Base-by-base conservation (phyloP, 768 basidiomycete genomes). In the Myochromella boudieri region DNA sequence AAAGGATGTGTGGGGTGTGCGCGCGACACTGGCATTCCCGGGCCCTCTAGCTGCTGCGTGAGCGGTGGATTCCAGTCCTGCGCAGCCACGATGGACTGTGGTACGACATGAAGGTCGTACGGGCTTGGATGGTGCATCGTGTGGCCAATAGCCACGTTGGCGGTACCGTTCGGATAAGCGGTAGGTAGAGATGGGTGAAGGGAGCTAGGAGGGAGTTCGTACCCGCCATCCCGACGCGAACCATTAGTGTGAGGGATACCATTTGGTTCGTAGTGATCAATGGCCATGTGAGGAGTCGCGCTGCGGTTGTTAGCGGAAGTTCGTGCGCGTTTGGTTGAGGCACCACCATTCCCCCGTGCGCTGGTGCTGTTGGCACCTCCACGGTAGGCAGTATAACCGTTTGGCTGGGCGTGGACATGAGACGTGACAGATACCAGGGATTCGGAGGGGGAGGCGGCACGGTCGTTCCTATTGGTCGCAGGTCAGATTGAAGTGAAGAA, bases 401-500 rank as follows among this genome's bases (percentile, higher is more conserved):
- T 69, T 9, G 65, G 53, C 32, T 70, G 69, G 20, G 67, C 61
- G 18, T 72, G 77, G 42, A 78, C 64, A 55, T 87, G 85, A 22
- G 84, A 85, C n/a, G 78, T 80, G 60, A 82, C 77, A 1, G 87
- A 90, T 33, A 84, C 69, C 27, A 87, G 58, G 7, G 87, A 91
- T 57, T 89, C 87, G 10, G 86, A 75, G 5, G 87, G 87, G 1
- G 87, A 90, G 20, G 72, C 68, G 10, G 74, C 76, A 41, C 86
- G 82, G 56, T 88, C 85, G 22, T 64, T 70, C 63, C 85, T 87
- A 56, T 15, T 42, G 34, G 28, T 15, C 44, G 4, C 43, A 43
- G 42, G 59, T 29, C 24, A 17, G 22, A 36, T 41, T 40, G 41
- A 32, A 21, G 50, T 54, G 41, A 38, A 45, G 42, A 33, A 44